Percentiles rank a stretch among this genome's conserved stretches.
Evolutionary conservation across 306 rosid species (phyloP).

Genomic region (Cucumis melo): DNA sequence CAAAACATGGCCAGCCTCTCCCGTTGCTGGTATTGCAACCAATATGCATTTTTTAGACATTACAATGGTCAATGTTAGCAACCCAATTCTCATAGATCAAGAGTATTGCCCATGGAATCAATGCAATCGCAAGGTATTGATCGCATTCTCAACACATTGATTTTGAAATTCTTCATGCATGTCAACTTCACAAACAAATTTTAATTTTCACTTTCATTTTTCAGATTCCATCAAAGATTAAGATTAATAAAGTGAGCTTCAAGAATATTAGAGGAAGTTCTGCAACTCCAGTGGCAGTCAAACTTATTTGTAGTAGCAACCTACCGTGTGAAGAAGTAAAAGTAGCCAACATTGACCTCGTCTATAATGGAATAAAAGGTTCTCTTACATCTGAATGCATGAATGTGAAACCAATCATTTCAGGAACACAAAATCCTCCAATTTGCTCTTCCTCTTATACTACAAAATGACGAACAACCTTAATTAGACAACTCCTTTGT

Average conservation of each 20-base stretch:
- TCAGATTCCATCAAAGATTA: conserved; percentile 26
- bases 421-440: too few species aligned
- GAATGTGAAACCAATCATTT: too few species aligned
- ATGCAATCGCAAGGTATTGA: conserved; percentile 19
- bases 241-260: conserved; percentile 34
- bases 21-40: not conserved
- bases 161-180: not conserved
- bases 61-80: conserved; percentile 20
- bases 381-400: too few species aligned
- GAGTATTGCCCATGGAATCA: not conserved
- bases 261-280: conserved; percentile 25
- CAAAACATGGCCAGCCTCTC: conserved; percentile 33
- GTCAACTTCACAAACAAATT: not conserved
- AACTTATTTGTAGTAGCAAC: conserved; percentile 5
- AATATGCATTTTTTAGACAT: conserved; percentile 27
- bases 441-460: too few species aligned
- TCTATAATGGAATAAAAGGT: too few species aligned
- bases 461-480: too few species aligned
- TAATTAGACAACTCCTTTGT: too few species aligned
- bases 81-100: conserved; percentile 3
- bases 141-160: not conserved
- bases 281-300: too few species aligned
- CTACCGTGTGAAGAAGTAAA: conserved; percentile 27
- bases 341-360: not conserved
- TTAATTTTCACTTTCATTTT: too few species aligned